Evolutionary conservation across 1,284 basidiomycete genomes (phyloP).

Genomic region (Leccinum griseonigrum): DNA sequence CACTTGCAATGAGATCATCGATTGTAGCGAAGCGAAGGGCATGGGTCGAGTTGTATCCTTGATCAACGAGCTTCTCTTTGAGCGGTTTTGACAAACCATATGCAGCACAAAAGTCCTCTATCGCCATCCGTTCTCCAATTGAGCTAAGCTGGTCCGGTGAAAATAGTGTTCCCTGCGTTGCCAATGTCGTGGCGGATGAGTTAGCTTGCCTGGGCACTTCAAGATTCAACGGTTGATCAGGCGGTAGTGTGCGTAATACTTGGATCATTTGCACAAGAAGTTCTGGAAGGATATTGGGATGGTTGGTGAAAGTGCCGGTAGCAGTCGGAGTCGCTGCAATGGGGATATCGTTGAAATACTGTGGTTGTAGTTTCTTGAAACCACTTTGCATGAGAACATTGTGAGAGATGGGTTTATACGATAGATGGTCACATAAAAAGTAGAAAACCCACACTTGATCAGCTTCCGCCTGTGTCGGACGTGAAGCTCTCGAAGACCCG

Average conservation of each 20-base stretch:
- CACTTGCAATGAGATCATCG: neutral
- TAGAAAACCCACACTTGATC: conserved; percentile 57
- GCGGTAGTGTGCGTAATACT: neutral
- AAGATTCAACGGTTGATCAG: neutral
- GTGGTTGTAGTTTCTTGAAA: conserved; percentile 66
- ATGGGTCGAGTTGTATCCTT: neutral
- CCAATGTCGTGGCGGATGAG: neutral
- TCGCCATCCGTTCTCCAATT: neutral
- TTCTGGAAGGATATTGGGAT: neutral
- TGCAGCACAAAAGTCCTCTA: neutral
- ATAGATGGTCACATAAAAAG: neutral
- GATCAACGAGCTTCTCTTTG: neutral
- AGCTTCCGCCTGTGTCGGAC: conserved; percentile 41
- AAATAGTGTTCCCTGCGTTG: neutral
- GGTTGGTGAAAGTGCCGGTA: neutral
- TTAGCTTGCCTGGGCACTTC: neutral
- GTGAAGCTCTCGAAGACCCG: conserved; percentile 9
- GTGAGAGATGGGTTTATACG: neutral
- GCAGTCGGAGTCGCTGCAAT: conserved; percentile 51
- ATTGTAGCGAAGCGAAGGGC: neutral
- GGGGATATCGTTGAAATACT: conserved; percentile 93
- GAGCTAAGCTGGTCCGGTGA: neutral
- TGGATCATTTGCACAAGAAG: neutral
- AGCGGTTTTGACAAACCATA: neutral
- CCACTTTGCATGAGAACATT: conserved; percentile 81